phyloP scores from a whole-genome alignment of 176 grass and related monocot genomes.

The Cenchrus americanus region DNA sequence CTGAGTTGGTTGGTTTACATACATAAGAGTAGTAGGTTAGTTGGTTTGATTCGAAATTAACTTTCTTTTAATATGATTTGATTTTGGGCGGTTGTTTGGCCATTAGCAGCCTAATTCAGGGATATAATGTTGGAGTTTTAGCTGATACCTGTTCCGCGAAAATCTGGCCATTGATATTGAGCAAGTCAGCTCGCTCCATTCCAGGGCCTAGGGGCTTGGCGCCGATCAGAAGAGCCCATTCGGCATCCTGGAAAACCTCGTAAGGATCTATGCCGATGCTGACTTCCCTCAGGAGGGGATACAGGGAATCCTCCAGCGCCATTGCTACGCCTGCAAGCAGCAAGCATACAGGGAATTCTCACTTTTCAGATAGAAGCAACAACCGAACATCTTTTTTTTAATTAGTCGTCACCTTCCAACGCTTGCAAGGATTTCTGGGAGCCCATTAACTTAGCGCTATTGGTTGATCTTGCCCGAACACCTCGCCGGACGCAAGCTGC shows the following conservation, averaged over 20 bases:
- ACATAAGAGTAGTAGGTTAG: no score
- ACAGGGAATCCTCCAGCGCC: constrained; percentile 95
- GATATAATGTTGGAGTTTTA: no score
- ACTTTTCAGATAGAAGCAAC: background rate
- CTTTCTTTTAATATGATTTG: no score
- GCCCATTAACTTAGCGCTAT: constrained; percentile 88
- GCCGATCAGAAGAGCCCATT: constrained; percentile 95
- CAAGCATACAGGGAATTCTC: no score
- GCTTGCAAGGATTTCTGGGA: constrained; percentile 89
- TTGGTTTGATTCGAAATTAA: no score
- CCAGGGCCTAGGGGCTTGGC: constrained; percentile 94
- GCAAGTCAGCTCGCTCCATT: constrained; percentile 81
- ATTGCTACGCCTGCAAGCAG: constrained; percentile 78
- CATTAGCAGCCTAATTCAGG: no score
- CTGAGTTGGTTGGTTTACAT: no score
- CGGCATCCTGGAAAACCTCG: constrained; percentile 70
- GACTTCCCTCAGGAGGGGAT: constrained; percentile 89
- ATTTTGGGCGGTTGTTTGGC: no score
- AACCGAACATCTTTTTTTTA: background rate
- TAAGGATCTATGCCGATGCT: constrained; percentile 88
- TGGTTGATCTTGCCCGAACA: constrained; percentile 86
- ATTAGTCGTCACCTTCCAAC: constrained; percentile 67
- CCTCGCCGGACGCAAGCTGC: constrained; percentile 91
- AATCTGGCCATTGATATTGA: constrained; percentile 96
- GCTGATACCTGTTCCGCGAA: constrained; percentile 77